Conservation (phyloP, 805 yeast species). For the Candida adriatica region DNA sequence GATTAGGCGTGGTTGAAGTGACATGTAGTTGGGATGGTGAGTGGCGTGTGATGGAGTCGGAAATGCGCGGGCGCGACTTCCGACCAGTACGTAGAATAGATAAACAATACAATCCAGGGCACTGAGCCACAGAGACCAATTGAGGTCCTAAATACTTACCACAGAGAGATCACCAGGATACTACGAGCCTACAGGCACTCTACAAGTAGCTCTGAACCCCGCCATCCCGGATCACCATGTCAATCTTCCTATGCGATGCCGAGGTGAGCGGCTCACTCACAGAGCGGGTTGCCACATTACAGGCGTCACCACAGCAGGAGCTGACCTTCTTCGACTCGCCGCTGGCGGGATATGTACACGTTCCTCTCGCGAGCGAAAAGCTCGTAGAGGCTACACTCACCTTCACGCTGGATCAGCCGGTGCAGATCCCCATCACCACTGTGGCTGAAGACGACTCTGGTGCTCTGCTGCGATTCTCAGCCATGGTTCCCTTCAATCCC, state of each 20-base stretch:
- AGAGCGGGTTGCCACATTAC: not conserved
- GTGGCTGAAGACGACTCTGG: not conserved
- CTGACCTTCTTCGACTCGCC: conserved; percentile 9
- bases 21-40: no score
- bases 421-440: not conserved
- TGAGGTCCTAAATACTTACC: no score
- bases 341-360: conserved; percentile 3
- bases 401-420: not conserved
- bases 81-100: no score
- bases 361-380: not conserved
- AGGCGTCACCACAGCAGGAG: conserved; percentile 2
- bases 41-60: no score
- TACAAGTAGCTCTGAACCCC: no score
- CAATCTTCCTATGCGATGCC: not conserved
- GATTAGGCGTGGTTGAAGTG: no score
- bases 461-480: conserved; percentile 10
- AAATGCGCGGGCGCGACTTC: no score
- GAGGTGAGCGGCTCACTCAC: not conserved
- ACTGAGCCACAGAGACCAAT: no score
- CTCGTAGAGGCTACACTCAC: not conserved
- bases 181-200: no score
- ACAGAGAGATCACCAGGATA: no score
- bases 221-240: no score
- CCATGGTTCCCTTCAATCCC: conserved; percentile 16
- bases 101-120: no score